Percentiles rank a stretch among this genome's conserved stretches.
Conservation (phyloP, 179 eudicot genomes). For the Vitellaria paradoxa region DNA sequence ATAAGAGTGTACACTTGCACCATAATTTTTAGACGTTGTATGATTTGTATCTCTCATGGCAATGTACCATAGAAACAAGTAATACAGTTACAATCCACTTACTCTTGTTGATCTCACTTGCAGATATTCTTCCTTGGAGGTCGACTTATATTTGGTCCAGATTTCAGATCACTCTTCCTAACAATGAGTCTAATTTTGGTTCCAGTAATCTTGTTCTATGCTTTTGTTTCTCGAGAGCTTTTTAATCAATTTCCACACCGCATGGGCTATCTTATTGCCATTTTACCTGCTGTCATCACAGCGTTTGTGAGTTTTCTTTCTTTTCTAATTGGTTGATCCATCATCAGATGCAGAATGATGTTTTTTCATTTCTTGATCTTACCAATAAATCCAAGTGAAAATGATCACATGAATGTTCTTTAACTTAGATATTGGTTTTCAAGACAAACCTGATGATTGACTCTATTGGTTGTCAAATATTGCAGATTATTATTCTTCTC, state of each 20-base stretch:
- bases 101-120: slow-evolving; percentile 11
- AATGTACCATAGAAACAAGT: too few species aligned
- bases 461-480: slow-evolving; percentile 3
- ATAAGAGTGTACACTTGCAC: too few species aligned
- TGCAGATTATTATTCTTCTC: slow-evolving; percentile 46
- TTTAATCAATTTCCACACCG: slow-evolving; percentile 18
- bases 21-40: too few species aligned
- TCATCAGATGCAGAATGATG: not conserved
- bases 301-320: slow-evolving; percentile 16
- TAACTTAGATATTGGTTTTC: not conserved
- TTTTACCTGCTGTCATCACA: slow-evolving; percentile 19
- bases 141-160: slow-evolving; percentile 37
- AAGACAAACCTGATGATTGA: not conserved
- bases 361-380: not conserved
- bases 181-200: slow-evolving; percentile 29
- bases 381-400: not conserved
- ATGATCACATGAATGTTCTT: not conserved
- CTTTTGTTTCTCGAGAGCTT: slow-evolving; percentile 27
- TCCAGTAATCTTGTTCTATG: slow-evolving; percentile 33
- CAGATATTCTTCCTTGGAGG: slow-evolving; percentile 39
- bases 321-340: slow-evolving; percentile 6
- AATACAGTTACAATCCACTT: not conserved
- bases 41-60: too few species aligned
- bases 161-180: slow-evolving; percentile 27
- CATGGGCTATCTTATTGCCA: slow-evolving; percentile 23